Base-by-base conservation (phyloP, 352 stramenopile genomes). In the Detonula confervacea region DNA sequence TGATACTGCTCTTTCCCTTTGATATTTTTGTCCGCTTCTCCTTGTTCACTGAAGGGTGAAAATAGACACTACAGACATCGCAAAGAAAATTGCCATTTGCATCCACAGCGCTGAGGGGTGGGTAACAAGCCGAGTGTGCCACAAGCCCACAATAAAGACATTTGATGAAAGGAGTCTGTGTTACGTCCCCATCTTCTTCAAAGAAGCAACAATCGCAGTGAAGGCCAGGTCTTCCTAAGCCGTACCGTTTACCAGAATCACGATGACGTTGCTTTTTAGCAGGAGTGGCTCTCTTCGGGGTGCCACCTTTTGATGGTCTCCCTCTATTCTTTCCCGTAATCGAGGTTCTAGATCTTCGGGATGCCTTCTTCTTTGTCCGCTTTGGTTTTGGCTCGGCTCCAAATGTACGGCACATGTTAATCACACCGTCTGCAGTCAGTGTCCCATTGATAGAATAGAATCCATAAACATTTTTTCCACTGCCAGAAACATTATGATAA, bases 391-490 rank as follows among this genome's bases (percentile, higher is more conserved):
- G 35, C 61, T 51, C 20, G 42, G 35, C 35, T 42, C 18, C 46
- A 54, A 91, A 93, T 51, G 90, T 77, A 20, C 88, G 73, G 73
- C 90, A 93, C 33, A 93, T 91, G 3, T 86, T 93, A 42, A 93
- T 81, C 7, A 88, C 59, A 66, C 89, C 83, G 47, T 90, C 82
- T 8, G 54, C 46, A 11, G 62, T 81, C 18, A 91, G 72, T 20
- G 82, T 89, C 24, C 88, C 88, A 33, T 73, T 81, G 33, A 93
- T 93, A 9, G 47, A 88, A 77, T 92, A 93, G 68, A 87, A 91
- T 73, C 88, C 88, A 77, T 85, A 93, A 4, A 77, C 46, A 61
- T 93, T 93, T 25, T 62, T 87, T 12, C 88, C 88, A 35, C 75
- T 77, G 27, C 88, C 88, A 70, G 91, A 82, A n/a, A 93, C 73